Evolutionary conservation across 495 filamentous ascomycete species (phyloP).

Genomic region (Margaritispora aquatica): DNA sequence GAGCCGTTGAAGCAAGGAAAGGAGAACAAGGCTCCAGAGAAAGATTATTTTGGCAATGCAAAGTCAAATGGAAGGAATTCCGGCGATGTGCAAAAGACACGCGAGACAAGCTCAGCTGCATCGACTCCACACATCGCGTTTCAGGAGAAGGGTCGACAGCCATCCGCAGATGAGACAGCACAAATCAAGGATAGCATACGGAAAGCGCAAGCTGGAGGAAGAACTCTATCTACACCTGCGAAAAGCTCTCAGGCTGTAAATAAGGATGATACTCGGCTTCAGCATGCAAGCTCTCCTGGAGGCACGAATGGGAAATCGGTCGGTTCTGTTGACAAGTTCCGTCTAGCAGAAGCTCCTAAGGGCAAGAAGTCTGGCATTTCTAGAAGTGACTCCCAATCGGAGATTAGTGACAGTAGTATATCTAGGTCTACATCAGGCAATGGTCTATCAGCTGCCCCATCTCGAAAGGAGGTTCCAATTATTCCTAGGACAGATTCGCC

Average conservation of each 20-base stretch:
- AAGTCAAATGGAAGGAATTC: constrained; percentile 25
- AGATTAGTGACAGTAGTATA: constrained; percentile 10
- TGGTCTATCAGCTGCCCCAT: constrained; percentile 2
- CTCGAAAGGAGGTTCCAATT: constrained; percentile 12
- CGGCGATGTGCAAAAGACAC: constrained; percentile 11
- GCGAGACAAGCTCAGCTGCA: constrained; percentile 37
- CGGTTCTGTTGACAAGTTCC: constrained; percentile 51
- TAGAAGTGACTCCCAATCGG: constrained; percentile 60
- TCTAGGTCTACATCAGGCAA: constrained; percentile 10
- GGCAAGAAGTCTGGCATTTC: constrained; percentile 54
- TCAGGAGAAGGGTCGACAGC: constrained; percentile 74
- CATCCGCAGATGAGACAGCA: constrained; percentile 43
- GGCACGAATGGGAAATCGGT: constrained; percentile 21
- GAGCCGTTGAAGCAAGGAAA: constrained; percentile 33
- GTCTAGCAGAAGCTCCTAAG: constrained; percentile 69
- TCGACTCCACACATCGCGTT: constrained; percentile 85
- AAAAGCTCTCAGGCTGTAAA: constrained; percentile 35
- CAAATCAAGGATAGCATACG: constrained; percentile 24
- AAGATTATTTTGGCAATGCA: constrained; percentile 44
- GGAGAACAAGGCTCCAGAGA: constrained; percentile 29
- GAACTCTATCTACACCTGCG: constrained; percentile 15
- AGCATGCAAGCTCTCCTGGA: constrained; percentile 25
- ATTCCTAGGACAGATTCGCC: constrained; percentile 18
- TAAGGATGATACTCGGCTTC: constrained; percentile 34
- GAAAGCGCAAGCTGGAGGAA: constrained; percentile 36